Conservation (phyloP, 192 early-diverging fungal genomes). For the Coemansia furcata region DNA sequence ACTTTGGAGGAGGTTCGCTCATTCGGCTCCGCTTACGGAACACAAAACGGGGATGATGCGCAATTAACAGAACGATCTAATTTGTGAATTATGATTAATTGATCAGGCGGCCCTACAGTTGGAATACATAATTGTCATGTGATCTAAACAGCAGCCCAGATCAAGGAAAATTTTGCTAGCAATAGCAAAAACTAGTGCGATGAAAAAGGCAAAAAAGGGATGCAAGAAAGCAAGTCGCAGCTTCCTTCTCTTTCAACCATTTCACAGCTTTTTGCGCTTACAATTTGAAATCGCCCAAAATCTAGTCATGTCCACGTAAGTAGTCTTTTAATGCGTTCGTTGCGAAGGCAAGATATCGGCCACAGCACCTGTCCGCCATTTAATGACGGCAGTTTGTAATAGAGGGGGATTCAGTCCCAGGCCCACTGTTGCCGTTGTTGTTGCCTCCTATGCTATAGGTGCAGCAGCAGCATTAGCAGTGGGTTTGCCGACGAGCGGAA, state of each 20-base stretch:
- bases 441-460: not conserved
- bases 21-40: not conserved
- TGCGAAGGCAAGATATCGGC: not conserved
- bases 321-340: not conserved
- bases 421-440: not conserved
- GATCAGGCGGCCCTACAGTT: conserved; percentile 12
- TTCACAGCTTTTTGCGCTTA: conserved; percentile 11
- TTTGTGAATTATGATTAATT: not conserved
- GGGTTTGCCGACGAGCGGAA: conserved; percentile 10
- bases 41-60: not conserved
- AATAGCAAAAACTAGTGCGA: not conserved
- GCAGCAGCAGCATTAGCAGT: not conserved
- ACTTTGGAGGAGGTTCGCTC: not conserved
- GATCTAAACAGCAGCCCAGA: not conserved
- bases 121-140: not conserved
- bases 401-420: not conserved
- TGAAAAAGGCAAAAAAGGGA: not conserved
- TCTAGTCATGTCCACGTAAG: conserved; percentile 40
- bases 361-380: not conserved
- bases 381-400: not conserved
- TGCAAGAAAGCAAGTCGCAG: not conserved
- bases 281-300: conserved; percentile 8
- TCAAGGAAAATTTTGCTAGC: conserved; percentile 3
- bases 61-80: not conserved
- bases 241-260: conserved; percentile 30